These are phyloP conservation scores for Teunomyces funiuensis DNA, from an alignment of 805 yeast species.

Conservation along the genomic window DNA sequence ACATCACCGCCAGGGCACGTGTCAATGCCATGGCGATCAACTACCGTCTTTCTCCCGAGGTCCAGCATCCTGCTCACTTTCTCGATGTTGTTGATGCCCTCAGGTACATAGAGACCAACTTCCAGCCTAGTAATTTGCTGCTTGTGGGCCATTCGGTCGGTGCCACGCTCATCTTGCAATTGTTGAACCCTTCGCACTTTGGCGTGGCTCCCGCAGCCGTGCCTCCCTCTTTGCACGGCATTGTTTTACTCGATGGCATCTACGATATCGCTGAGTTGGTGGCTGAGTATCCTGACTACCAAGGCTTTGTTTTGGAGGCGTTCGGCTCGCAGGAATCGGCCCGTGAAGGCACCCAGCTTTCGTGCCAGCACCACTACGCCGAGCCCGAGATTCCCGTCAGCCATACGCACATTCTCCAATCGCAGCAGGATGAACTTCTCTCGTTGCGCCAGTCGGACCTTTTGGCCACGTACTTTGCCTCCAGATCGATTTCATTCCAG, in stretches of 20 bases:
- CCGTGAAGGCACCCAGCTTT: slow-evolving; percentile 26
- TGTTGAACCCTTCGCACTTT: slow-evolving; percentile 30
- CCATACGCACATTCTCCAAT: slow-evolving; percentile 51
- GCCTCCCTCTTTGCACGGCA: background rate
- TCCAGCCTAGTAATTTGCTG: slow-evolving; percentile 22
- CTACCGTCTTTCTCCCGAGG: slow-evolving; percentile 65
- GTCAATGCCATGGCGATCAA: slow-evolving; percentile 41
- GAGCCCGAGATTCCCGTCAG: slow-evolving; percentile 5
- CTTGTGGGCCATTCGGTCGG: slow-evolving; percentile 81
- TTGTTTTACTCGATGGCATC: slow-evolving; percentile 68
- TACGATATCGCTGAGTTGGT: slow-evolving; percentile 53
- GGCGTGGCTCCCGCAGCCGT: background rate
- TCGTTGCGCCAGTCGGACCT: slow-evolving; percentile 47
- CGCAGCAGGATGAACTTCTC: slow-evolving; percentile 66
- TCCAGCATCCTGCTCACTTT: slow-evolving; percentile 61
- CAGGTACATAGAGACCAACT: slow-evolving; percentile 19
- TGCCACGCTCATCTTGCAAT: slow-evolving; percentile 61
- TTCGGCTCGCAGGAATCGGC: slow-evolving; percentile 31
- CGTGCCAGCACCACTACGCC: slow-evolving; percentile 3
- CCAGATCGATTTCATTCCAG: slow-evolving; percentile 9
- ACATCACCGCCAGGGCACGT: background rate
- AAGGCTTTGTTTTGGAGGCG: slow-evolving; percentile 58
- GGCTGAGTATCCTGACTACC: slow-evolving; percentile 61
- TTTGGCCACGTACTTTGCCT: slow-evolving; percentile 35
- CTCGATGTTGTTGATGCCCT: slow-evolving; percentile 54